Conservation (phyloP, 495 filamentous ascomycete species). For the Daldinia childiae region DNA sequence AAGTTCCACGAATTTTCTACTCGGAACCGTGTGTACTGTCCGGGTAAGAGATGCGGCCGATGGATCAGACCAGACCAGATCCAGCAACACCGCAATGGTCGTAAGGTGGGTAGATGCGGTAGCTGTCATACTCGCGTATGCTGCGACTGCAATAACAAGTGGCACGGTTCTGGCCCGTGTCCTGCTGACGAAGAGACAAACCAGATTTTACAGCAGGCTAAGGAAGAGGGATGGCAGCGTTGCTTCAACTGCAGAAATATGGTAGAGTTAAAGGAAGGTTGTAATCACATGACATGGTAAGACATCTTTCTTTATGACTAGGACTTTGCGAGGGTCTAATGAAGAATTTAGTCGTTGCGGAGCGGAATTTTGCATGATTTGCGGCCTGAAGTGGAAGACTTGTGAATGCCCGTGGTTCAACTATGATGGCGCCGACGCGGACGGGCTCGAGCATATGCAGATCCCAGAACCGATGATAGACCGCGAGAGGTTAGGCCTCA, state of each 20-base stretch:
- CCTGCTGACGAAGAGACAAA: constrained; percentile 75
- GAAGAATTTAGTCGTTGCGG: constrained; percentile 68
- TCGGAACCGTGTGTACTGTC: constrained; percentile 79
- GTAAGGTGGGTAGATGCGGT: constrained; percentile 68
- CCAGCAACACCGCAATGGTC: constrained; percentile 56
- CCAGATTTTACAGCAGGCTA: constrained; percentile 71
- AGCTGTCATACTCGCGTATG: constrained; percentile 80
- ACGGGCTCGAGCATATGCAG: constrained; percentile 67
- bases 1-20: constrained; percentile 80
- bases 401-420: constrained; percentile 86
- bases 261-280: constrained; percentile 83
- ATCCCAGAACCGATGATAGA: constrained; percentile 53
- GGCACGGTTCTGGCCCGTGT: constrained; percentile 74
- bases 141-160: constrained; percentile 72
- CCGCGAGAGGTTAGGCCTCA: constrained; percentile 38
- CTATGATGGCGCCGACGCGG: constrained; percentile 66
- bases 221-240: constrained; percentile 77
- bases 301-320: constrained; percentile 39
- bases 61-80: constrained; percentile 78
- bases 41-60: constrained; percentile 72
- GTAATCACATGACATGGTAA: constrained; percentile 87
- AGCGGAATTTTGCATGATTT: constrained; percentile 85
- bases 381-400: constrained; percentile 79
- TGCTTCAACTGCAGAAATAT: constrained; percentile 78
- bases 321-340: constrained; percentile 22